These are phyloP conservation scores for Colletotrichum sp. DNA, from an alignment of 2,329 filamentous ascomycete genomes.

Conservation along the genomic window DNA sequence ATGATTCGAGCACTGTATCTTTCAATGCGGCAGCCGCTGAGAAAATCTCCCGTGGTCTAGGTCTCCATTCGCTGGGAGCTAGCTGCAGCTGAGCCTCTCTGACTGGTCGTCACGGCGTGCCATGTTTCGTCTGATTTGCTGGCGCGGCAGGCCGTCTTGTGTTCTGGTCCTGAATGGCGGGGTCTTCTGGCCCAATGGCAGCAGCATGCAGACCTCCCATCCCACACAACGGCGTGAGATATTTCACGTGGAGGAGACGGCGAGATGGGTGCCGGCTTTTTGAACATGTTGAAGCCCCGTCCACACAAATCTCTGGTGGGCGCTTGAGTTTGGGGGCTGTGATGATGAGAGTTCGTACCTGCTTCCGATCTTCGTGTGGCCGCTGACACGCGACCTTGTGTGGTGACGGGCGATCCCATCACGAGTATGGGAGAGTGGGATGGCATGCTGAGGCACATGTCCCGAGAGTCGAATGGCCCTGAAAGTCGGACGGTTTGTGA, in stretches of 20 bases:
- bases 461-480: neutral
- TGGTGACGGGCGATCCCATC: constrained; percentile 4
- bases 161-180: neutral
- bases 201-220: neutral
- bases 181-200: neutral
- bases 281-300: constrained; percentile 6
- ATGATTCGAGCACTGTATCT: constrained; percentile 11
- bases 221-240: neutral
- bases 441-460: constrained; percentile 8
- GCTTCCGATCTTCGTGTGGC: constrained; percentile 13
- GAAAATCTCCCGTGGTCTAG: neutral
- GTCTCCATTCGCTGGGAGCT: neutral
- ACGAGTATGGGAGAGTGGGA: constrained; percentile 6
- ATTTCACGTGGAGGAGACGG: constrained; percentile 9
- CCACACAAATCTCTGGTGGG: neutral
- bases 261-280: neutral
- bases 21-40: neutral
- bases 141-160: constrained; percentile 6
- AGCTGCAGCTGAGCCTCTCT: constrained; percentile 5
- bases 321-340: constrained; percentile 6
- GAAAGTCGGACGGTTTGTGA: constrained; percentile 22
- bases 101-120: neutral
- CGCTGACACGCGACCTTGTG: constrained; percentile 17
- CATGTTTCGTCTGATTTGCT: constrained; percentile 19
- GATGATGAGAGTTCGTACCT: constrained; percentile 13